A percentile compares a stretch with the other conserved stretches of the same genome.
These are phyloP conservation scores for Xerophyta viscosa DNA, from an alignment of 106 monocot genomes.

Conservation along the genomic window DNA sequence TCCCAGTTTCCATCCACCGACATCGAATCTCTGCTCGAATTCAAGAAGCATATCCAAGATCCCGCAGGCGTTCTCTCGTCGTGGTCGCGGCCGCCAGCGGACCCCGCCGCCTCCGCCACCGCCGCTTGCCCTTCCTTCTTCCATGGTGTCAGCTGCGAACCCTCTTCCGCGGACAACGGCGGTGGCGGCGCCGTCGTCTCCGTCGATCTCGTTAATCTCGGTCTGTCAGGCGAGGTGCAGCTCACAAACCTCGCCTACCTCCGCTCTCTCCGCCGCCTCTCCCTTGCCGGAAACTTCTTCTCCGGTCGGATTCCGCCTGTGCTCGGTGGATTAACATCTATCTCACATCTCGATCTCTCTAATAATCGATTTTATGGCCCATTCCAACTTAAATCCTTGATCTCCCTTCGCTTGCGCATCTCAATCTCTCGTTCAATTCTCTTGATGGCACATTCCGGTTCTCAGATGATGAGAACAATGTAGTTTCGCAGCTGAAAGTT, in stretches of 20 bases:
- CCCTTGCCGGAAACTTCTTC: conserved; percentile 60
- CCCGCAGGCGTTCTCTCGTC: conserved; percentile 34
- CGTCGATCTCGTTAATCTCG: conserved; percentile 44
- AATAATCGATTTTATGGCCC: conserved; percentile 86
- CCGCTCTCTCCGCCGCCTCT: conserved; percentile 36
- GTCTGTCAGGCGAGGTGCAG: conserved; percentile 67
- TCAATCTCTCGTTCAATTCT: conserved; percentile 69
- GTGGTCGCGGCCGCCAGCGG: conserved; percentile 25
- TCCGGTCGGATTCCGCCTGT: conserved; percentile 67
- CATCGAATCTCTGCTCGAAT: conserved; percentile 55
- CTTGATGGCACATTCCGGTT: conserved; percentile 51
- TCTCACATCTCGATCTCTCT: conserved; percentile 71
- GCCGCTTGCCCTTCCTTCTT: background rate
- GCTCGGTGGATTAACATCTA: conserved; percentile 45
- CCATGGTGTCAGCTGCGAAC: conserved; percentile 42
- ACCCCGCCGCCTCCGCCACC: conserved; percentile 10
- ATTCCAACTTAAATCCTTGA: conserved; percentile 49
- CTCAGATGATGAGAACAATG: background rate
- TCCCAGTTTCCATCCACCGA: conserved; percentile 4
- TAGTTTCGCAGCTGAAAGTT: conserved; percentile 53
- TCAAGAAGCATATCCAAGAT: conserved; percentile 73
- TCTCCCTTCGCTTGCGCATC: conserved; percentile 30
- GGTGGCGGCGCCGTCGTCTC: conserved; percentile 32
- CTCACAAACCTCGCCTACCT: conserved; percentile 44
- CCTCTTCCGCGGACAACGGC: conserved; percentile 1